Evolutionary conservation across 2,329 filamentous ascomycete species (phyloP), one percentile per base, ranked within the genome.

Genomic region (Furcasterigmium furcatum): DNA sequence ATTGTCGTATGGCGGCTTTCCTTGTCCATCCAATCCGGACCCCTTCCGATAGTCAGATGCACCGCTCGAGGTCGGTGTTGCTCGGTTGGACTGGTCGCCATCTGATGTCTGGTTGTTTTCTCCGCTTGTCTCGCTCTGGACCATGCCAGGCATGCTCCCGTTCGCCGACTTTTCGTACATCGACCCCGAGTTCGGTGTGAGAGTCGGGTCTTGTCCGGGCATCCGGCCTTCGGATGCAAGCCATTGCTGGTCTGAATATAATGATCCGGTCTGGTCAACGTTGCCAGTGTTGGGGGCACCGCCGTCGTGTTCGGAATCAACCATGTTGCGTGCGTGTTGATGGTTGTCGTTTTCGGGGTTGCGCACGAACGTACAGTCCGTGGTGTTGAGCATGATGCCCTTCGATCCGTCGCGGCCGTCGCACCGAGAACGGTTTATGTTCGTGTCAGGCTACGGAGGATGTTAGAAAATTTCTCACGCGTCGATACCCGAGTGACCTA

Each of bases 1-100:
- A 9, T 14, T 19, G 34, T 36, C 16, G 10, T 36, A 36, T 10
- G n/a, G n/a, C 18, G 12, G 9, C n/a, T 18, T 16, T 12, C 34
- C 18, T 18, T 16, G 9, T 16, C 18, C 34, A 16, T 36, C 34
- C 34, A 36, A 18, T 6, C 34, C 34, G 12, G 16, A 18, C 9
- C n/a, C 34, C 14, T 62, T 60, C 20, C 66, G 59, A 12, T 27
- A 27, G n/a, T 77, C 73, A 2, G 74, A 75, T 2, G 67, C 61
- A 7, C 64, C 66, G 54, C 75, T 80, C 4, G 80, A 84, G 54
- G 78, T 82, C 4, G 80, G 80, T 10, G 80, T 84, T 19, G 73
- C 77, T n/a, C 75, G 66, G 49, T 71, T 78, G 3, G 79, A 81
- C 40, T 65, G 65, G 7, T 67, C 69, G 19, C 67, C 69, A 16